phyloP scores from a whole-genome alignment of 2,329 filamentous ascomycete species.

The Fusarium sp. region DNA sequence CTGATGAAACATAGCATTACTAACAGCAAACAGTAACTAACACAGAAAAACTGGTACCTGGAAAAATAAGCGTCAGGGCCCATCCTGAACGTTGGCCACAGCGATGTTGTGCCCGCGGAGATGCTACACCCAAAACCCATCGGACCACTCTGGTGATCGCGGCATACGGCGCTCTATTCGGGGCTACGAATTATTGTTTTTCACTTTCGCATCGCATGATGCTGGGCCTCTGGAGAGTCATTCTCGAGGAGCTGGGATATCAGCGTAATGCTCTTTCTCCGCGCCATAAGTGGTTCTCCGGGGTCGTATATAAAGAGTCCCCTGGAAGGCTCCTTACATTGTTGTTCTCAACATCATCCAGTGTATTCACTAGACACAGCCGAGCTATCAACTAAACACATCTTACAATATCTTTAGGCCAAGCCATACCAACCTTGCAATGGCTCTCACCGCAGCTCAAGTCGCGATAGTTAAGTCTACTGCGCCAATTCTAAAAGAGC shows the following conservation, averaged over 20 bases:
- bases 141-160: conserved; percentile 43
- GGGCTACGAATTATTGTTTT: conserved; percentile 12
- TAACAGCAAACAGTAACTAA: conserved; percentile 10
- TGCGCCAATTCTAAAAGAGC: conserved; percentile 76
- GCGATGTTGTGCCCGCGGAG: conserved; percentile 42
- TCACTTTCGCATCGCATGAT: conserved; percentile 35
- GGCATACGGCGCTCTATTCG: conserved; percentile 21
- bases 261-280: conserved; percentile 43
- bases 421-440: conserved; percentile 36
- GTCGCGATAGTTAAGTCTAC: conserved; percentile 81
- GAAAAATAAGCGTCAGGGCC: conserved; percentile 21
- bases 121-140: conserved; percentile 40
- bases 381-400: not conserved
- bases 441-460: conserved; percentile 73
- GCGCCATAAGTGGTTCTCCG: conserved; percentile 40
- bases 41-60: not conserved
- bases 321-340: conserved; percentile 6
- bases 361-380: conserved; percentile 17
- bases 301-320: conserved; percentile 37
- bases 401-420: conserved; percentile 4
- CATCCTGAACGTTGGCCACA: not conserved
- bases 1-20: conserved; percentile 15
- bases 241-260: not conserved
- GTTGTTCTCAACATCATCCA: conserved; percentile 20
- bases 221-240: not conserved